These are phyloP conservation scores for Nitzschia sp. DNA, from an alignment of 108 stramenopile genomes.

Conservation along the genomic window DNA sequence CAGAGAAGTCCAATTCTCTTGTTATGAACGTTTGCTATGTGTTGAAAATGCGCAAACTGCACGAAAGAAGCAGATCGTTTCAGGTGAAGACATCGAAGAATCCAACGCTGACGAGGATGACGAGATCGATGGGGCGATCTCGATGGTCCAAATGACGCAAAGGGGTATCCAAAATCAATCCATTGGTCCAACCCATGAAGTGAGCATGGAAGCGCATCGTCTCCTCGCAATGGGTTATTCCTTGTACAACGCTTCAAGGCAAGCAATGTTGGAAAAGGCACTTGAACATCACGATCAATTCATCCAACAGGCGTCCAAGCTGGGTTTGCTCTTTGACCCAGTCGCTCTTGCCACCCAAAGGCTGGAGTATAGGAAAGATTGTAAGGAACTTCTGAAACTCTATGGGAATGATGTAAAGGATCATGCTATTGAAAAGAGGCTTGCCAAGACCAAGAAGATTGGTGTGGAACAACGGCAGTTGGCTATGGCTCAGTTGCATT, in stretches of 20 bases:
- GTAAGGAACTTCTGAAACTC: not conserved
- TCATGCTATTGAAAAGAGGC: not conserved
- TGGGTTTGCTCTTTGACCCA: conserved; percentile 32
- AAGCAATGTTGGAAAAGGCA: conserved; percentile 5
- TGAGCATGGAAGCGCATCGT: conserved; percentile 40
- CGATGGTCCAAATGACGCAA: conserved; percentile 29
- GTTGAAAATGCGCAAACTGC: not conserved
- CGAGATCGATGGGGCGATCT: conserved; percentile 11
- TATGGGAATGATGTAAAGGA: not conserved
- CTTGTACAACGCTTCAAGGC: not conserved
- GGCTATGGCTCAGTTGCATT: not conserved
- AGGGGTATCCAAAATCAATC: conserved; percentile 39
- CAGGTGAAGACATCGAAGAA: not conserved
- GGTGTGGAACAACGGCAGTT: not conserved
- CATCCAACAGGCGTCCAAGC: not conserved
- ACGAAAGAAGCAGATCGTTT: not conserved
- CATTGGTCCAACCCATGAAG: conserved; percentile 38
- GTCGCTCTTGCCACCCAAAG: conserved; percentile 34
- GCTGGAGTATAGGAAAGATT: conserved; percentile 10
- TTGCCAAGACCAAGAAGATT: not conserved
- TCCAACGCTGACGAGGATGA: conserved; percentile 3
- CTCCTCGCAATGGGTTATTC: conserved; percentile 34
- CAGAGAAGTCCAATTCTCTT: conserved; percentile 33
- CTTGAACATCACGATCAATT: conserved; percentile 22
- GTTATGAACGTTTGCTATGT: conserved; percentile 23